Conservation (phyloP, 371 early-diverging fungal species). For the Circinella umbellata region DNA sequence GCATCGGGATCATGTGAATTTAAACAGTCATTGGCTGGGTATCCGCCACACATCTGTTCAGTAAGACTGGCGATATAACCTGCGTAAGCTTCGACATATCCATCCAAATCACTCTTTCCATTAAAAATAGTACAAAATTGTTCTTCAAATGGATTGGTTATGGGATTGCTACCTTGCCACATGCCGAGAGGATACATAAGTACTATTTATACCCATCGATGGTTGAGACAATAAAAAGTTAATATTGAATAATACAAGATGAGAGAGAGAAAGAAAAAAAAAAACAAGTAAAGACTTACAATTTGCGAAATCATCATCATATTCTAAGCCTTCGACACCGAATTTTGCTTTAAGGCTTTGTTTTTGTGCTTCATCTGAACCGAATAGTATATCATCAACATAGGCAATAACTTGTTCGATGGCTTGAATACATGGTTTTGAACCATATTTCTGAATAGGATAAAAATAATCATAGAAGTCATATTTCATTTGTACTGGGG, state of each 20-base stretch:
- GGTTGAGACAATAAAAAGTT: too few relatives aligned
- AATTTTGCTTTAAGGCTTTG: constrained; percentile 48
- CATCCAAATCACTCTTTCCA: constrained; percentile 19
- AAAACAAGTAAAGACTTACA: constrained; percentile 19
- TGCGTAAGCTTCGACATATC: constrained; percentile 34
- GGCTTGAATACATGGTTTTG: constrained; percentile 49
- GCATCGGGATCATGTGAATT: constrained; percentile 41
- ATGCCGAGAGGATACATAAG: constrained; percentile 36
- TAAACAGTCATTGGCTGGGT: constrained; percentile 35
- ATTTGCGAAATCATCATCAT: constrained; percentile 65
- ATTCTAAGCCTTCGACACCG: constrained; percentile 50
- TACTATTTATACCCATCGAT: constrained; percentile 26
- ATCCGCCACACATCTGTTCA: constrained; percentile 21
- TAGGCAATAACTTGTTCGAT: constrained; percentile 46
- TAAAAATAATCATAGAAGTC: constrained; percentile 71
- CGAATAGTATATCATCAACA: constrained; percentile 59
- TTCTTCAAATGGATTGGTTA: constrained; percentile 33
- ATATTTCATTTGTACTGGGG: constrained; percentile 60
- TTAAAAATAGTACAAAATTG: constrained; percentile 40
- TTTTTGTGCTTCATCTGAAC: constrained; percentile 37
- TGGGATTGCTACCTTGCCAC: constrained; percentile 45
- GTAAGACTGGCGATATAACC: constrained; percentile 23
- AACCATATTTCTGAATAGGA: constrained; percentile 45
- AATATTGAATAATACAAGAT: background rate
- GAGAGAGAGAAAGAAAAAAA: constrained; percentile 23